phyloP scores from a whole-genome alignment of 306 rosid species.

The Cajanus cajan region DNA sequence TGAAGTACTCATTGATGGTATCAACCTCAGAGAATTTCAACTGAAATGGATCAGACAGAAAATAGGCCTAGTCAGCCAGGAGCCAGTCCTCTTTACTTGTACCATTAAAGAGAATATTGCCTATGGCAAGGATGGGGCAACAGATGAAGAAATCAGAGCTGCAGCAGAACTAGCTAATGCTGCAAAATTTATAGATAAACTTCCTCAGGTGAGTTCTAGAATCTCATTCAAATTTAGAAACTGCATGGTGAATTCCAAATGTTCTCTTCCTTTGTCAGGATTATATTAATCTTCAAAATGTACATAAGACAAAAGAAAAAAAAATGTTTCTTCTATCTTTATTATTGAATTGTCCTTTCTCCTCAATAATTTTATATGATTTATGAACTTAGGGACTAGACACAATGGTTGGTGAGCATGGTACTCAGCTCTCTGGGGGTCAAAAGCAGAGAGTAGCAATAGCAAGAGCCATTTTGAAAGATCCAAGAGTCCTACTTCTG shows the following conservation, averaged over 20 bases:
- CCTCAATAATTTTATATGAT: neutral
- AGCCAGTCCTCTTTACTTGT: conserved; percentile 70
- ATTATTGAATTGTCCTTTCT: neutral
- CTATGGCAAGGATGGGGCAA: conserved; percentile 68
- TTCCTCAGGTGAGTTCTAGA: conserved; percentile 34
- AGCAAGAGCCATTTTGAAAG: conserved; percentile 74
- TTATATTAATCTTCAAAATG: neutral
- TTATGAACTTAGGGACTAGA: conserved; percentile 49
- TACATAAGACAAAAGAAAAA: neutral
- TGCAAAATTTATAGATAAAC: conserved; percentile 37
- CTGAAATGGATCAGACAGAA: conserved; percentile 83
- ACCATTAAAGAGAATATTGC: conserved; percentile 81
- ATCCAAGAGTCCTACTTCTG: conserved; percentile 67
- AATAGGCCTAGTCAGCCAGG: conserved; percentile 82
- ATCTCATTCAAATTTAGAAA: conserved; percentile 6
- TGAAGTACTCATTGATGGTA: conserved; percentile 69
- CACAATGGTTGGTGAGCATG: conserved; percentile 75
- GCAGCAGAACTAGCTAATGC: conserved; percentile 38
- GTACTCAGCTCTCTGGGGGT: conserved; percentile 73
- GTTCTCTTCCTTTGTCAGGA: neutral
- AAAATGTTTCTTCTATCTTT: neutral
- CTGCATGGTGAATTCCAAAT: neutral
- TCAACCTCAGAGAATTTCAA: conserved; percentile 65
- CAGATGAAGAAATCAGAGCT: conserved; percentile 44
- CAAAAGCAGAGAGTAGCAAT: conserved; percentile 69